Percentiles rank a stretch among this genome's conserved stretches.
These are phyloP conservation scores for Anthracocystis panici-leucophaei DNA, from an alignment of 1,284 basidiomycete genomes.

Conservation along the genomic window DNA sequence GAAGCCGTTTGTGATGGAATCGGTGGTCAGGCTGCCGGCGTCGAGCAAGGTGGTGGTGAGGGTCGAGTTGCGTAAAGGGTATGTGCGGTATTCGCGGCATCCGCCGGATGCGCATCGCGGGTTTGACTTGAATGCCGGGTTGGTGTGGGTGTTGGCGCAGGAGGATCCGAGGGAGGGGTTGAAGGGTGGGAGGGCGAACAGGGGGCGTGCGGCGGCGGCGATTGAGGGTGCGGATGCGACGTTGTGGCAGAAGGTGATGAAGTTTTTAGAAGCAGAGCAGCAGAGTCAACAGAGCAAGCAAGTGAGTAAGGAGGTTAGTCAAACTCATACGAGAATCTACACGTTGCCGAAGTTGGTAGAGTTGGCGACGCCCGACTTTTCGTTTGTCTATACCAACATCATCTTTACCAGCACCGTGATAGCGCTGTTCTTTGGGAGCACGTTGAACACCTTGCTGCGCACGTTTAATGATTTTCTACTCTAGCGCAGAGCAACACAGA, in stretches of 20 bases:
- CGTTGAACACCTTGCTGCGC: conserved; percentile 88
- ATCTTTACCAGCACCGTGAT: conserved; percentile 66
- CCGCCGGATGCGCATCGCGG: conserved; percentile 94
- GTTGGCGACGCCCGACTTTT: conserved; percentile 95
- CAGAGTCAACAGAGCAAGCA: background rate
- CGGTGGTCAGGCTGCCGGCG: conserved; percentile 77
- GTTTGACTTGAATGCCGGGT: conserved; percentile 83
- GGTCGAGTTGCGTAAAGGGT: conserved; percentile 84
- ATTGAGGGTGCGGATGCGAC: too few species aligned
- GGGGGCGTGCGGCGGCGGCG: too few species aligned
- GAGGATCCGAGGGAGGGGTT: conserved; percentile 14
- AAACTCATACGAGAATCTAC: conserved; percentile 74
- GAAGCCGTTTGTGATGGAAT: conserved; percentile 72
- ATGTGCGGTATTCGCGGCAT: conserved; percentile 93
- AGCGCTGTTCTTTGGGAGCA: conserved; percentile 90
- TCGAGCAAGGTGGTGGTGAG: conserved; percentile 76
- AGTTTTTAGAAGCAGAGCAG: background rate
- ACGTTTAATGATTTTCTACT: conserved; percentile 74
- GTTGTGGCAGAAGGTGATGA: background rate
- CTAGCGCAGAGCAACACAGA: background rate
- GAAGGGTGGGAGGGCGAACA: background rate
- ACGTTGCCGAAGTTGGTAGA: conserved; percentile 85
- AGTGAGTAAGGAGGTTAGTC: background rate
- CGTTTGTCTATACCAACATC: conserved; percentile 99
- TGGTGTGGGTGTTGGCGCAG: conserved; percentile 70